Evolutionary conservation across 345 rosid genomes (phyloP).

Genomic region (Hibiscus tridactylites): DNA sequence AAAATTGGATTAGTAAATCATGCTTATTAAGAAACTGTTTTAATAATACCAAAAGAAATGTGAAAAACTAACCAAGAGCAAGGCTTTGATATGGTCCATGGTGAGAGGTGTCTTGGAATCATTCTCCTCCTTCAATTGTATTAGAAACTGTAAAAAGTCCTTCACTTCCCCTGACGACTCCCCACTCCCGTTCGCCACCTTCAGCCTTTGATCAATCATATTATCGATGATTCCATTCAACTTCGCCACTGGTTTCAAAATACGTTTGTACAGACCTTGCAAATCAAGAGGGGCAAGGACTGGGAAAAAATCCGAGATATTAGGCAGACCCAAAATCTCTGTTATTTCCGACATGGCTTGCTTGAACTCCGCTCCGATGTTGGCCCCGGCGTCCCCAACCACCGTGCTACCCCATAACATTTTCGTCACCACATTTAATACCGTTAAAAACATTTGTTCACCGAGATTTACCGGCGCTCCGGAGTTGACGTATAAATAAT

Average conservation of each 20-base stretch:
- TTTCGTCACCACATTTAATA: background rate
- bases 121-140: background rate
- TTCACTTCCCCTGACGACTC: no score
- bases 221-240: background rate
- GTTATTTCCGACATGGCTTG: background rate
- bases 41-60: background rate
- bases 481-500: background rate
- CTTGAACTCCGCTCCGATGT: background rate
- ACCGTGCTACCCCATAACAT: background rate
- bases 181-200: background rate
- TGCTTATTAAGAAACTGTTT: no score
- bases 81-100: background rate
- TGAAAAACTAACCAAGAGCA: background rate
- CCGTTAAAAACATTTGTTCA: background rate
- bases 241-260: background rate
- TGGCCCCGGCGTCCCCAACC: background rate
- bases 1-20: no score
- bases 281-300: background rate
- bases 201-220: background rate
- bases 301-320: background rate
- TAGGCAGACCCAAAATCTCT: slow-evolving; percentile 4
- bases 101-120: background rate
- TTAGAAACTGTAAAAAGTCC: background rate
- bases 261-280: background rate
- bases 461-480: background rate